Evolutionary conservation across 345 rosid species (phyloP).

Genomic region (Sisymbrium irio): DNA sequence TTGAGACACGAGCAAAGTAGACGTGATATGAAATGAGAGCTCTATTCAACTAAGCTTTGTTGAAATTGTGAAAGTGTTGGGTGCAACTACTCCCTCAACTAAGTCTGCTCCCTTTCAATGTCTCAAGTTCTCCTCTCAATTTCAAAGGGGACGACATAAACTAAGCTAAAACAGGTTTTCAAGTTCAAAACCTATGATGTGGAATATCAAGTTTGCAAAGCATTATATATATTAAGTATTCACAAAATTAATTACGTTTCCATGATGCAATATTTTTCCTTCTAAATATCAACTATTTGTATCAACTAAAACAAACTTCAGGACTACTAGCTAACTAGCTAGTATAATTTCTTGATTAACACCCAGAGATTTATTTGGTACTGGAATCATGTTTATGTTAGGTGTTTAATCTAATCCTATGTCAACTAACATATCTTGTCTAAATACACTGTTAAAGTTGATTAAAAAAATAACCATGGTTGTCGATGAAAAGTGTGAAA

Average conservation of each 20-base stretch:
- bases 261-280: neutral
- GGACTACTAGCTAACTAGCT: neutral
- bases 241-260: neutral
- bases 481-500: conserved; percentile 16
- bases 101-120: conserved; percentile 11
- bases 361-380: neutral
- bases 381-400: conserved; percentile 4
- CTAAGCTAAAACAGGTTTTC: neutral
- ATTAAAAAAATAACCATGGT: neutral
- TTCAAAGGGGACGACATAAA: neutral
- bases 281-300: neutral
- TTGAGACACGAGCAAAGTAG: conserved; percentile 15
- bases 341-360: neutral
- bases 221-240: neutral
- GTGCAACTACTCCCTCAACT: conserved; percentile 34
- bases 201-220: neutral
- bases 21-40: conserved; percentile 19
- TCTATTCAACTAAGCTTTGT: conserved; percentile 27
- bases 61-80: conserved; percentile 30
- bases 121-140: neutral
- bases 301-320: neutral
- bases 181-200: neutral
- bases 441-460: conserved; percentile 13
- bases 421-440: neutral
- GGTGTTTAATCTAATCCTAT: conserved; percentile 10